Evolutionary conservation across 805 yeast genomes (phyloP).

Genomic region (Cyberlindnera petersonii): DNA sequence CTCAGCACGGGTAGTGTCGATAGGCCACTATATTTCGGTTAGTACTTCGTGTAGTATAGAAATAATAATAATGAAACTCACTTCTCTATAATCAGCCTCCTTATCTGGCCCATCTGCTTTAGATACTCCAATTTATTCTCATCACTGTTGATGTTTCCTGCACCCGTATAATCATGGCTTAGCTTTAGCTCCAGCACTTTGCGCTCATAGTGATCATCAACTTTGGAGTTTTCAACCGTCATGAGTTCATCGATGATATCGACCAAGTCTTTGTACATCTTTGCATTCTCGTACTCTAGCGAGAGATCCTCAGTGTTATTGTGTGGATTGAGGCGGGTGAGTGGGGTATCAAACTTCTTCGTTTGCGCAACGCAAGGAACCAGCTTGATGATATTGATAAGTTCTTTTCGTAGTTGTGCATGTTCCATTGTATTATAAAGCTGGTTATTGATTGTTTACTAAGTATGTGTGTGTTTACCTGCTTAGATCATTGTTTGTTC

Average conservation of each 20-base stretch:
- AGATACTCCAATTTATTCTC: conserved; percentile 9
- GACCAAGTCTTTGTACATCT: conserved; percentile 12
- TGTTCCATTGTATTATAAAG: conserved; percentile 1
- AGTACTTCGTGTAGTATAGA: background rate
- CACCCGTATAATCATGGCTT: conserved; percentile 10
- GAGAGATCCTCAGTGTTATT: background rate
- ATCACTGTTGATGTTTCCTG: conserved; percentile 3
- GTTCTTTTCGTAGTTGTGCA: background rate
- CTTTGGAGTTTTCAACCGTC: conserved; percentile 7
- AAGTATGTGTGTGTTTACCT: no score
- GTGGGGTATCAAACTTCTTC: conserved; percentile 2
- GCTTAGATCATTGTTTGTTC: background rate
- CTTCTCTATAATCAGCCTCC: conserved; percentile 20
- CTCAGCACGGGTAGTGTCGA: conserved; percentile 21
- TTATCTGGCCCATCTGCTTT: conserved; percentile 10
- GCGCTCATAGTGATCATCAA: background rate
- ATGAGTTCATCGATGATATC: conserved; percentile 12
- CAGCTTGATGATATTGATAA: conserved; percentile 1
- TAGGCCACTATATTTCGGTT: conserved; percentile 5
- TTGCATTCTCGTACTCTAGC: conserved; percentile 15
- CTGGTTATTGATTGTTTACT: background rate
- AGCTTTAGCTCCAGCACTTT: background rate
- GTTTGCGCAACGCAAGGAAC: conserved; percentile 4
- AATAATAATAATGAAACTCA: background rate
- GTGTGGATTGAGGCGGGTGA: background rate